phyloP scores from a whole-genome alignment of 1,139 yeast species.

The Oligophagozyma castellii region DNA sequence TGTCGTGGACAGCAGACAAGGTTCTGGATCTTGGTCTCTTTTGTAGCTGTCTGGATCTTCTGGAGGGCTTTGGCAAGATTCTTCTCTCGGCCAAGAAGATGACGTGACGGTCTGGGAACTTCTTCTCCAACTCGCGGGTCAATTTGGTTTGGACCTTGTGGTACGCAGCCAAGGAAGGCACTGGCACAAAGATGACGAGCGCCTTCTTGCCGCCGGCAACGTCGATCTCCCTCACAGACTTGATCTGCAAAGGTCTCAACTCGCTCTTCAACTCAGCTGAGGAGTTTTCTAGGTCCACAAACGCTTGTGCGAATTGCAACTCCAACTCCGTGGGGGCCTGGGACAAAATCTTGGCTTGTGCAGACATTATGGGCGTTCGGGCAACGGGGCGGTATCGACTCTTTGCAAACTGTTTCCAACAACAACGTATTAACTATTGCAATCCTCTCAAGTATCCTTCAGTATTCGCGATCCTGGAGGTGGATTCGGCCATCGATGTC shows the following conservation, averaged over 20 bases:
- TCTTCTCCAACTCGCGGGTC: conserved; percentile 99
- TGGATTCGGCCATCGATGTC: no score
- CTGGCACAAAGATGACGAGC: conserved; percentile 95
- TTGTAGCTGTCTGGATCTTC: conserved; percentile 84
- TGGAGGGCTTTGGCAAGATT: conserved; percentile 93
- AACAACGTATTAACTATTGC: no score
- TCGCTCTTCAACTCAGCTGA: conserved; percentile 94
- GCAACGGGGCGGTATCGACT: no score
- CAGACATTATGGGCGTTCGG: no score
- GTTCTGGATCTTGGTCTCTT: conserved; percentile 99
- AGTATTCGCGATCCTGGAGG: no score
- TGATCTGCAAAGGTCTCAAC: conserved; percentile 96
- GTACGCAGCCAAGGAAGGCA: conserved; percentile 84
- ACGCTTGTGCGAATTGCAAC: conserved; percentile 99
- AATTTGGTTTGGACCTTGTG: conserved; percentile 96
- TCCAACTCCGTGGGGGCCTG: conserved; percentile 95
- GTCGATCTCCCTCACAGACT: conserved; percentile 95
- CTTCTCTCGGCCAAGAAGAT: conserved; percentile 99
- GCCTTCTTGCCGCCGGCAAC: conserved; percentile 99
- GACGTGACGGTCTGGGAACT: conserved; percentile 99
- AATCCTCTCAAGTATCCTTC: no score
- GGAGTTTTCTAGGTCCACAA: conserved; percentile 90
- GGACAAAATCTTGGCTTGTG: conserved; percentile 82
- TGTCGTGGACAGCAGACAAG: conserved; percentile 96
- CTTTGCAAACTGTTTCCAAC: no score